These are phyloP conservation scores for Poa annua DNA, from an alignment of 176 grass and related monocot species.

Conservation along the genomic window DNA sequence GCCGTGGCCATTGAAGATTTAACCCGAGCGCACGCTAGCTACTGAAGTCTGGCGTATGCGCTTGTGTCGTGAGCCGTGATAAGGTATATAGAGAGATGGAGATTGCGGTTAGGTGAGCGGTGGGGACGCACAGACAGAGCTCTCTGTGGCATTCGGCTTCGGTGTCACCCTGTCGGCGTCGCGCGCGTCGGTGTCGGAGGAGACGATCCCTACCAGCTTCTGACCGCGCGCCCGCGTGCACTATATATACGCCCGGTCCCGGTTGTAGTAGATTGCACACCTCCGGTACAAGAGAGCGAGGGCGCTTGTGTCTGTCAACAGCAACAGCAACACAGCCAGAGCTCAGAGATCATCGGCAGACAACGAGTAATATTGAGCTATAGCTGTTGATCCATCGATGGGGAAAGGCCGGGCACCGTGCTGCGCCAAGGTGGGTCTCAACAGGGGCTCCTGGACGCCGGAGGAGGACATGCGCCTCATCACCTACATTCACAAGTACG, in stretches of 20 bases:
- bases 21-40: neutral
- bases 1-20: neutral
- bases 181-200: neutral
- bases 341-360: too few species aligned
- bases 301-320: neutral
- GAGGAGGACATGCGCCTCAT: slow-evolving; percentile 84
- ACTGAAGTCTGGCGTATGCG: too few species aligned
- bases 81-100: too few species aligned
- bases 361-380: too few species aligned
- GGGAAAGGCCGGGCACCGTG: slow-evolving; percentile 81
- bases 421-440: slow-evolving; percentile 88
- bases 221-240: too few species aligned
- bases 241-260: slow-evolving; percentile 37
- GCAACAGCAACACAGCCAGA: too few species aligned
- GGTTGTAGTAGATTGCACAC: slow-evolving; percentile 38
- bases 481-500: slow-evolving; percentile 71
- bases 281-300: neutral
- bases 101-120: neutral
- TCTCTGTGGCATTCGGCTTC: neutral
- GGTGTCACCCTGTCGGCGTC: slow-evolving; percentile 40
- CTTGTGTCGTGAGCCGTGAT: neutral
- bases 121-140: neutral
- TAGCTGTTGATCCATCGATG: slow-evolving; percentile 32
- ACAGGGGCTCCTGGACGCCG: slow-evolving; percentile 85
- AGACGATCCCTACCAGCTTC: neutral